Evolutionary conservation across 345 rosid species (phyloP), one percentile per base, ranked within the genome.

Genomic region (Garcia nutans): DNA sequence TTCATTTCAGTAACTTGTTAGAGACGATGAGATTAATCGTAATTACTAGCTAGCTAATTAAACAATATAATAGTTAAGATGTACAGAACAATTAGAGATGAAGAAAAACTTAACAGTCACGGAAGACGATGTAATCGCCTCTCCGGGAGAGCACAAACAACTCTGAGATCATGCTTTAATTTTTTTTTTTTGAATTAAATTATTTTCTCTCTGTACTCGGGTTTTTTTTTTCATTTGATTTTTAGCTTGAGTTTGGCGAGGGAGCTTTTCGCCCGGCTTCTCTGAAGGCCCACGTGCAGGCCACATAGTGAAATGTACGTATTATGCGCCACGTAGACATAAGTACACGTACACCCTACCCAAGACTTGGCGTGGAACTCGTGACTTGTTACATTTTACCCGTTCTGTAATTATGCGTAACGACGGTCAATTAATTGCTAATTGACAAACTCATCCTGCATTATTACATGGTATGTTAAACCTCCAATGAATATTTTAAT

Each of bases 51-150:
- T n/a, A n/a, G n/a, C 28, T 31, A 50, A 22, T 58, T n/a, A 20
- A 28, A 28, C 31, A 28, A 28, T 28, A 13, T 24, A 61, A 22
- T 19, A 28, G 20, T 28, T 20, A 13, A 63, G 67, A 54, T 19
- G 33, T 16, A 66, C 24, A 24, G 8, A 20, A n/a, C 26, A 45
- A 45, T 11, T 59, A 62, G 13, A 55, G 59, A 64, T 17, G 61
- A 24, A 74, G 65, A 70, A 44, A 72, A 56, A 72, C 75, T 84
- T 85, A 72, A 95, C 99, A 95, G 85, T 95, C 99, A 68, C 98
- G 97, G 80, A 95, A 95, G 83, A 95, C 98, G 80, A 95, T 95
- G 76, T 86, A 91, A 63, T 95, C 99, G 85, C 99, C 99, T 50
- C 98, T 88, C 75, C 91, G 97, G 67, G 99, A 95, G 49, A 95